Evolutionary conservation across 805 yeast species (phyloP).

Genomic region (Candida vaughaniae): DNA sequence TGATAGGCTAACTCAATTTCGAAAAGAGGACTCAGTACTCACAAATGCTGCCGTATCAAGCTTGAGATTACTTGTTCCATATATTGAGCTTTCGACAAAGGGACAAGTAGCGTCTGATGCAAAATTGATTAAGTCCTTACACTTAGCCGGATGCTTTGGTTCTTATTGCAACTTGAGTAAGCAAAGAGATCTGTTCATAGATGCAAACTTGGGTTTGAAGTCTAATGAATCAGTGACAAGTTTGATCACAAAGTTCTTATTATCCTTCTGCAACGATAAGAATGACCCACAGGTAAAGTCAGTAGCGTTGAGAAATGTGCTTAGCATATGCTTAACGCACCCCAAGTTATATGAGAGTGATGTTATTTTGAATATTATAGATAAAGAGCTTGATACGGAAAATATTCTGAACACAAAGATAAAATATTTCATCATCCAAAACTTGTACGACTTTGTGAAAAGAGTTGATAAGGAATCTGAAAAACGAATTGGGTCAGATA

Average conservation of each 20-base stretch:
- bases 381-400: slow-evolving; percentile 42
- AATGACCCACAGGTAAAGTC: slow-evolving; percentile 38
- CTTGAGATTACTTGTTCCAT: slow-evolving; percentile 50
- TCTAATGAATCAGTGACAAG: slow-evolving; percentile 57
- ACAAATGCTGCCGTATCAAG: slow-evolving; percentile 67
- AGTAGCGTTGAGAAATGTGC: slow-evolving; percentile 55
- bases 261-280: slow-evolving; percentile 47
- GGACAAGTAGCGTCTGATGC: slow-evolving; percentile 32
- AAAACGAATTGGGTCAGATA: slow-evolving; percentile 39
- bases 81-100: slow-evolving; percentile 23
- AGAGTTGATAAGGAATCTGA: slow-evolving; percentile 52
- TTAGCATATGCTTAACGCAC: slow-evolving; percentile 59
- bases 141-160: slow-evolving; percentile 70
- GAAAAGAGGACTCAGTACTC: slow-evolving; percentile 47
- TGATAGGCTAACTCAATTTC: slow-evolving; percentile 53
- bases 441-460: slow-evolving; percentile 56
- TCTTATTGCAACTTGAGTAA: slow-evolving; percentile 62
- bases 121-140: slow-evolving; percentile 55
- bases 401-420: slow-evolving; percentile 30
- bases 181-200: slow-evolving; percentile 37
- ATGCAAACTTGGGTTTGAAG: slow-evolving; percentile 41
- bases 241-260: slow-evolving; percentile 56
- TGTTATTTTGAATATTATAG: slow-evolving; percentile 52
- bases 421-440: slow-evolving; percentile 53
- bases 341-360: slow-evolving; percentile 65